Evolutionary conservation across 1,139 yeast species (phyloP).

Genomic region (Keqinozyma sinolaborantium): DNA sequence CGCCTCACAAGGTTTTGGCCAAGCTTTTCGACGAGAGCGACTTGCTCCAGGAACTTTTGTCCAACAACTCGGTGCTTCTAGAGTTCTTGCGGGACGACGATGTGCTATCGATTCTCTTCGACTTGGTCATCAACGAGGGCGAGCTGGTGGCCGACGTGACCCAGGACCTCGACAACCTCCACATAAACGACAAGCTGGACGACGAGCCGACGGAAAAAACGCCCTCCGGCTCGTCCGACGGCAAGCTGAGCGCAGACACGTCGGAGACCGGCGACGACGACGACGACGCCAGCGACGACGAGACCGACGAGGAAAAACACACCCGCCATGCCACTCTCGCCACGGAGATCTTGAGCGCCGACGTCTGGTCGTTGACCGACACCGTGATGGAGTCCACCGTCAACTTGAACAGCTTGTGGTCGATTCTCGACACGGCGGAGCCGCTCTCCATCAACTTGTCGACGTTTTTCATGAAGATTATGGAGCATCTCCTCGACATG

Average conservation of each 20-base stretch:
- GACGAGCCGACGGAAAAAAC: constrained; percentile 11
- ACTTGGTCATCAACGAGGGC: constrained; percentile 57
- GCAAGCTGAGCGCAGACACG: constrained; percentile 7
- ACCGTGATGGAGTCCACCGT: constrained; percentile 76
- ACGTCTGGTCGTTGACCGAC: constrained; percentile 93
- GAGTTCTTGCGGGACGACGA: constrained; percentile 78
- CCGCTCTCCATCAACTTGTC: constrained; percentile 74
- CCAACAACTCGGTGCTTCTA: constrained; percentile 77
- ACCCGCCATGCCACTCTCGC: constrained; percentile 80
- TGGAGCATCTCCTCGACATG: constrained; percentile 89
- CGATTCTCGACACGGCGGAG: constrained; percentile 54
- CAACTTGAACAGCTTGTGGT: constrained; percentile 73
- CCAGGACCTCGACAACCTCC: constrained; percentile 6
- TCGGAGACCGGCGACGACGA: constrained; percentile 11
- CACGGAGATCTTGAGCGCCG: constrained; percentile 86
- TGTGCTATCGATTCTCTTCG: constrained; percentile 62
- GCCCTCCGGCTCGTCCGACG: constrained; percentile 1
- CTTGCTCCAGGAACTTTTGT: constrained; percentile 74
- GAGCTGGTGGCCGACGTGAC: constrained; percentile 8
- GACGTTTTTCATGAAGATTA: constrained; percentile 88
- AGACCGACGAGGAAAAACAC: constrained; percentile 50
- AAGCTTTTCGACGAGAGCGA: constrained; percentile 85
- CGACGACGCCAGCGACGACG: constrained; percentile 25
- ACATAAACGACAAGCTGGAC: constrained; percentile 14
- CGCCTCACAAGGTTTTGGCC: constrained; percentile 33